These are phyloP conservation scores for Xylariomycetidae sp. DNA, from an alignment of 2,329 filamentous ascomycete genomes.

Conservation along the genomic window DNA sequence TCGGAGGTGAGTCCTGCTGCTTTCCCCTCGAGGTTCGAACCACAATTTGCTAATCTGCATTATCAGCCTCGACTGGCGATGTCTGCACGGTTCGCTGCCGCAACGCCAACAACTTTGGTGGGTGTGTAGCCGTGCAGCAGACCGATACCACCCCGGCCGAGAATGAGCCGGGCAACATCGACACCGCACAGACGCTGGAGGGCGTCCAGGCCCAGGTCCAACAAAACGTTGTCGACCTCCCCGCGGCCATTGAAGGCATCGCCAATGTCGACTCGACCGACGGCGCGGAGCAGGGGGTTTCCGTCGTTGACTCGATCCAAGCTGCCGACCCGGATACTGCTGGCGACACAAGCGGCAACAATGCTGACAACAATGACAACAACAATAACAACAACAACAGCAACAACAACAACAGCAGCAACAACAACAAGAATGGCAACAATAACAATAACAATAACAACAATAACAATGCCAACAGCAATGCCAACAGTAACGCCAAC, in stretches of 20 bases:
- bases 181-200: constrained; percentile 33
- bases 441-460: neutral
- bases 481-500: neutral
- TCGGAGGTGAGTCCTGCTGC: constrained; percentile 38
- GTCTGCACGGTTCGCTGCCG: constrained; percentile 56
- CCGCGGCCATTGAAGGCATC: constrained; percentile 35
- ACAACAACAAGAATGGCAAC: neutral
- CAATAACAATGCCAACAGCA: neutral
- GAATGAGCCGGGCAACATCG: constrained; percentile 29
- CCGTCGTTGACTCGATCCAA: constrained; percentile 27
- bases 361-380: neutral
- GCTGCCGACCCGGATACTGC: constrained; percentile 9
- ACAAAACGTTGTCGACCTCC: constrained; percentile 37
- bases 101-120: constrained; percentile 31
- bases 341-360: constrained; percentile 5
- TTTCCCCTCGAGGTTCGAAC: neutral
- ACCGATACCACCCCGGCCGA: constrained; percentile 28
- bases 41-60: constrained; percentile 2
- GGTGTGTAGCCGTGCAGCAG: constrained; percentile 39
- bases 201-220: constrained; percentile 34
- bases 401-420: neutral
- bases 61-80: constrained; percentile 48
- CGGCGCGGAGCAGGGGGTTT: constrained; percentile 21
- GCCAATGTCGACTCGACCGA: constrained; percentile 25
- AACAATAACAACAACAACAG: constrained; percentile 6